phyloP scores from a whole-genome alignment of 768 basidiomycete species.

The Pleurotus salmoneostramineus region DNA sequence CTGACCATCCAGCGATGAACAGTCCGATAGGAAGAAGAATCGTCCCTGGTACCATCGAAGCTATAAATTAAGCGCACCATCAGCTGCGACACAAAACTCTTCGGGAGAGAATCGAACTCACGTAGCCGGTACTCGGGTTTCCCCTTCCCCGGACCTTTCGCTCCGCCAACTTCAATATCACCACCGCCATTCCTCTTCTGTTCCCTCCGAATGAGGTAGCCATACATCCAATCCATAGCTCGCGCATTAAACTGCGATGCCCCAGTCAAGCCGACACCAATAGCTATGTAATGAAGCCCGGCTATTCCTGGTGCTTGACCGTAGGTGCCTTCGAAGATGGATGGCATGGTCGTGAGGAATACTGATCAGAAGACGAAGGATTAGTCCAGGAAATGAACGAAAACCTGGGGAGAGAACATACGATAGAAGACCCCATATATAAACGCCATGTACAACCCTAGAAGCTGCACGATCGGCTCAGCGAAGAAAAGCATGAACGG shows the following conservation, averaged over 20 bases:
- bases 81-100: not conserved
- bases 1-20: conserved; percentile 69
- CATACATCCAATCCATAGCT: conserved; percentile 52
- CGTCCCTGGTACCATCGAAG: conserved; percentile 55
- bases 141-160: conserved; percentile 5
- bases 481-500: conserved; percentile 60
- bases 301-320: conserved; percentile 51
- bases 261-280: conserved; percentile 58
- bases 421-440: conserved; percentile 61
- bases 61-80: conserved; percentile 24
- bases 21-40: conserved; percentile 63
- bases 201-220: conserved; percentile 22
- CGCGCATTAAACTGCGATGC: conserved; percentile 57
- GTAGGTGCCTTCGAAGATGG: conserved; percentile 55
- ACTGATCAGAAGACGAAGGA: conserved; percentile 30
- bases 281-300: conserved; percentile 67
- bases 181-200: conserved; percentile 40
- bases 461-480: conserved; percentile 66
- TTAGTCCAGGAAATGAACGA: not conserved
- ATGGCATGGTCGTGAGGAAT: conserved; percentile 61
- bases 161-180: conserved; percentile 5
- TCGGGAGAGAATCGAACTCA: conserved; percentile 19
- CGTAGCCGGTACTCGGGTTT: conserved; percentile 48
- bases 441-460: conserved; percentile 68
- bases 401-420: conserved; percentile 23